Evolutionary conservation across 1,284 basidiomycete species (phyloP), one percentile per base, ranked within the genome.

Genomic region (Ustilago nuda): DNA sequence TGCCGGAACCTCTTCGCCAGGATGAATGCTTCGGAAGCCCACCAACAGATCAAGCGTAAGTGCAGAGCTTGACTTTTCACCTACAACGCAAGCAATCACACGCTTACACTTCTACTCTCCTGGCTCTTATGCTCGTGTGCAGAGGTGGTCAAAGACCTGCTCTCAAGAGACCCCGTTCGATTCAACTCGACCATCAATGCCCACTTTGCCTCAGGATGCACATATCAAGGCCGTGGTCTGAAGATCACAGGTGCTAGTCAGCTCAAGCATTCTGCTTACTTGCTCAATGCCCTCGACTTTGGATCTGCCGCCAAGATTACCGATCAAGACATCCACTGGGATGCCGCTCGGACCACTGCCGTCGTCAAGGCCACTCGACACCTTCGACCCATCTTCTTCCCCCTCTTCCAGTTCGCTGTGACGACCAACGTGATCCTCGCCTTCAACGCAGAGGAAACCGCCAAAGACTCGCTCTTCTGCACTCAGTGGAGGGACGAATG

Each of bases 171-270:
- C 46, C 70, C 75, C 0, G 72, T 78, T 27, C 56, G 56, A 35
- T 81, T 79, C 68, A 79, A 81, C 59, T 74, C 77, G 37, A 61
- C 66, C 55, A 77, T 81, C 77, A 81, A 81, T 33, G 56, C 69
- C 36, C 51, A 73, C 52, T 81, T 81, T 41, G 69, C 77, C 15
- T 57, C 74, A 12, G 41, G 55, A 46, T 61, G 55, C 54, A 67
- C 58, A 37, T 81, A 81, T 55, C 55, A 63, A 19, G 79, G 79
- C n/a, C 74, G 76, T 15, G 77, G 73, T 4, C 61, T 81, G 19
- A 61, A 67, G 58, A 79, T 81, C 62, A 39, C 48, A 13, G 79
- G 79, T 46, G 77, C 72, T 8, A 66, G 65, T 43, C 69, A 76
- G 43, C 35, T 81, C 53, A 81, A 81, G 66, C 76, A 79, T 36